Base-by-base conservation (phyloP, 208 protist genomes). In the Wallacemonas sp. region DNA sequence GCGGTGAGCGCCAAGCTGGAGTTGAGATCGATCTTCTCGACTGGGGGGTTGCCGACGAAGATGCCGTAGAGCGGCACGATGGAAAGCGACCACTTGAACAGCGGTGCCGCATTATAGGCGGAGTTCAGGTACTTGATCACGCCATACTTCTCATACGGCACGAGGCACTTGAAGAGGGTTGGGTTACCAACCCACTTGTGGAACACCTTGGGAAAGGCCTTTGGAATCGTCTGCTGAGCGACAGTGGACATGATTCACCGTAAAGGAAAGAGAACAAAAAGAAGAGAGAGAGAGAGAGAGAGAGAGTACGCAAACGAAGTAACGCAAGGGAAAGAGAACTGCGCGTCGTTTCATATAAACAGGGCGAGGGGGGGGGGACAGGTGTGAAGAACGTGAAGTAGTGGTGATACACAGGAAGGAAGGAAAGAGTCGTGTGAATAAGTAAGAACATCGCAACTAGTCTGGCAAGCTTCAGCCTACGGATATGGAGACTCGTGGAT, bases 1-100 rank as follows among this genome's bases (percentile, higher is more conserved):
- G 79, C 69, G 30, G 70, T 81, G 1, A 96, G 83, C 4, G 90
- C 90, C 14, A 80, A 66, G 48, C 85, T 96, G n/a, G 87, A 93
- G 68, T 96, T 94, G 34, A 94, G 61, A 70, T 96, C 90, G 48
- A 96, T 76, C 81, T 92, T 93, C 48, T 96, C 90, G 23, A 88
- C 87, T 11, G 87, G 83, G 5, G 84, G 85, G 66, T 84, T 83
- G 38, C 88, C 87, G 2, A 77, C 61, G 43, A 96, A 79, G 65
- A 96, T 94, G 27, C 86, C 83, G 68, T 83, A 90, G n/a, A 96
- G 67, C 16, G 90, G 90, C 11, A 96, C 87, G 55, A 90, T 87
- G 26, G 84, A 92, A 30, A 96, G 81, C 1, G 84, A 87, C 90
- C 87, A 94, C 84, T 96, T 96, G 70, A 94, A 90, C 4, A 88